phyloP scores from a whole-genome alignment of 495 filamentous ascomycete genomes.

The Cenococcum geophilum region DNA sequence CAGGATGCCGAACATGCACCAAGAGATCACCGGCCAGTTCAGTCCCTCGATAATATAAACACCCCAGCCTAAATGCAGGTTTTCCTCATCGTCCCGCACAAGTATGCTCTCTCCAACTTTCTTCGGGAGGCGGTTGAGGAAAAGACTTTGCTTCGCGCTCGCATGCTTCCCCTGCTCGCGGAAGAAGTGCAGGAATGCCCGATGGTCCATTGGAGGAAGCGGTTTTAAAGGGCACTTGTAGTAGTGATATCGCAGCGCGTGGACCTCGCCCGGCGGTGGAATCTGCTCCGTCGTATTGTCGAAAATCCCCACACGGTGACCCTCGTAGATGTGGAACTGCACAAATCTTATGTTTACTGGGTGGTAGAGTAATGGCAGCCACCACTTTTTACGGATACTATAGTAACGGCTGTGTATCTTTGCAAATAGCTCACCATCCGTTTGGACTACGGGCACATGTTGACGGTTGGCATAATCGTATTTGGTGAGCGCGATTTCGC shows the following conservation, averaged over 20 bases:
- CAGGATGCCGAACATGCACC: slow-evolving; percentile 2
- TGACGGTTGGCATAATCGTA: not conserved
- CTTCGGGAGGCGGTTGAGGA: slow-evolving; percentile 6
- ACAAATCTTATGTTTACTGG: not conserved
- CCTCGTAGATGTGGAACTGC: not conserved
- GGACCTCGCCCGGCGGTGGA: not conserved
- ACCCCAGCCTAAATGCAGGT: not conserved
- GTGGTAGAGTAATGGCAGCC: not conserved
- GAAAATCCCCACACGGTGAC: not conserved
- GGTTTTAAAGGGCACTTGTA: slow-evolving; percentile 5
- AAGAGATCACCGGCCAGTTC: not conserved
- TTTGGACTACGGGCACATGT: not conserved
- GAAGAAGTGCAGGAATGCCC: slow-evolving; percentile 12
- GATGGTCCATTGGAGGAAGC: slow-evolving; percentile 6
- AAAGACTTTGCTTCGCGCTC: not conserved
- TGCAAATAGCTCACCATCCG: not conserved
- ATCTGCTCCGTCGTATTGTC: not conserved
- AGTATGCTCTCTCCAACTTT: not conserved
- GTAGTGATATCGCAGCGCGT: not conserved
- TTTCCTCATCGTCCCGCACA: not conserved
- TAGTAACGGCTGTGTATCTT: not conserved
- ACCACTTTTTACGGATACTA: not conserved
- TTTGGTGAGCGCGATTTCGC: not conserved
- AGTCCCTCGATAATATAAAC: slow-evolving; percentile 9
- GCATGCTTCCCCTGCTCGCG: slow-evolving; percentile 7